Evolutionary conservation across 2,329 filamentous ascomycete species (phyloP).

Genomic region (Neodidymelliopsis sp.): DNA sequence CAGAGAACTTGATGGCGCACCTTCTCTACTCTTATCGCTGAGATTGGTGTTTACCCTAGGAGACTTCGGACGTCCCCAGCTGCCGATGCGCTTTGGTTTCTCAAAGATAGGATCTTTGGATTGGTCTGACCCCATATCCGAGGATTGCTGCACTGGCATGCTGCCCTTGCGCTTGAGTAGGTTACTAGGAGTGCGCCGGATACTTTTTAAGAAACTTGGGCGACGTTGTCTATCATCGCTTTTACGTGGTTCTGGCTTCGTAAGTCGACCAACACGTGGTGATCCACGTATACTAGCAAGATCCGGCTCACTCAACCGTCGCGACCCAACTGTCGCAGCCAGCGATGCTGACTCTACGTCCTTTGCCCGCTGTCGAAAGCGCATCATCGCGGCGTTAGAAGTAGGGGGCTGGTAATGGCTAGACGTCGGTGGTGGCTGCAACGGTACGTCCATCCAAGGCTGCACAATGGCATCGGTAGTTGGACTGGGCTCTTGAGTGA

Average conservation of each 20-base stretch:
- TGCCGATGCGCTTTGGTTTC: slow-evolving; percentile 51
- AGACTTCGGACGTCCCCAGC: slow-evolving; percentile 52
- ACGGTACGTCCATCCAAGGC: slow-evolving; percentile 60
- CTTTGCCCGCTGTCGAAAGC: slow-evolving; percentile 57
- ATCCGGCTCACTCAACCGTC: slow-evolving; percentile 69
- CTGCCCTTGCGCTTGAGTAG: slow-evolving; percentile 58
- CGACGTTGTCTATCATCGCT: slow-evolving; percentile 54
- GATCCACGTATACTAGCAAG: slow-evolving; percentile 67
- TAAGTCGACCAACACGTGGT: slow-evolving; percentile 66
- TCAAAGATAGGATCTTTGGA: slow-evolving; percentile 42
- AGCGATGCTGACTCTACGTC: slow-evolving; percentile 63
- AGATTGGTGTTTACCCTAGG: slow-evolving; percentile 51
- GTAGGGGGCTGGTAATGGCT: slow-evolving; percentile 58
- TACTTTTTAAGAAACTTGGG: slow-evolving; percentile 61
- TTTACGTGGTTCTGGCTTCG: slow-evolving; percentile 57
- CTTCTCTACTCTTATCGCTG: slow-evolving; percentile 59
- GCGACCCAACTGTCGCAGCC: slow-evolving; percentile 74
- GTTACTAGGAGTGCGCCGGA: slow-evolving; percentile 51
- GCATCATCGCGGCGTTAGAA: slow-evolving; percentile 63
- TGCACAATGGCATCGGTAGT: slow-evolving; percentile 39
- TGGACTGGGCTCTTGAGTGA: slow-evolving; percentile 27
- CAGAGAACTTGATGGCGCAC: slow-evolving; percentile 59
- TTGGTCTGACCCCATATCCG: slow-evolving; percentile 36
- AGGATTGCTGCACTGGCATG: slow-evolving; percentile 41
- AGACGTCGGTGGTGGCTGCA: slow-evolving; percentile 40